Evolutionary conservation across 164 flowering plant species (phyloP).

Genomic region (Warburgia ugandensis): DNA sequence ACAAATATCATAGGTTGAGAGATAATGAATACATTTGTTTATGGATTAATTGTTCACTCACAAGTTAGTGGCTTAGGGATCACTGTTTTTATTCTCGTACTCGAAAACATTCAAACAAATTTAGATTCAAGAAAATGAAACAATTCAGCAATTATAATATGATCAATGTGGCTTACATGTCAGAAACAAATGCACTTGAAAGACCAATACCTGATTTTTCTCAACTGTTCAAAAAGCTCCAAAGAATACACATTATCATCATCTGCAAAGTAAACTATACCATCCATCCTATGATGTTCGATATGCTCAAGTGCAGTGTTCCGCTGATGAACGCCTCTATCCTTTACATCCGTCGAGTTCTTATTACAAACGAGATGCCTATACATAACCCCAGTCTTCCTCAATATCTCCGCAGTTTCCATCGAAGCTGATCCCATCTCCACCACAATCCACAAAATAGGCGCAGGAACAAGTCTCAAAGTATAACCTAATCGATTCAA

Average conservation of each 20-base stretch:
- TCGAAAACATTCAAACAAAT: too few species aligned
- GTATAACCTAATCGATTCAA: conserved; percentile 61
- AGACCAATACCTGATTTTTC: conserved; percentile 85
- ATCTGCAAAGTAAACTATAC: conserved; percentile 91
- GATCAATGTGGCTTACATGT: too few species aligned
- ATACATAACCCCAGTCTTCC: conserved; percentile 71
- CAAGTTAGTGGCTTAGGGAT: too few species aligned
- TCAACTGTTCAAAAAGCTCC: conserved; percentile 64
- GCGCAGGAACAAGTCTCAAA: conserved; percentile 61
- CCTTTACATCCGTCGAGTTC: conserved; percentile 53
- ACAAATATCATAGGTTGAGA: too few species aligned
- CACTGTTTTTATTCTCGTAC: too few species aligned
- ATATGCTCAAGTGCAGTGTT: conserved; percentile 79
- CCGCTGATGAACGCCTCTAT: conserved; percentile 82
- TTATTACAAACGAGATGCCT: conserved; percentile 65
- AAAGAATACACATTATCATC: conserved; percentile 85
- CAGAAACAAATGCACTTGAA: background rate
- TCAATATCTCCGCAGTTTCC: conserved; percentile 70
- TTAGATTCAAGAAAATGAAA: too few species aligned
- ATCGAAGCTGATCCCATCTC: conserved; percentile 51
- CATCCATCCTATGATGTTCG: conserved; percentile 70
- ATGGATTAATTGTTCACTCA: too few species aligned
- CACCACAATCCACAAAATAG: conserved; percentile 91
- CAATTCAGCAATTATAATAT: background rate
- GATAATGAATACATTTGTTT: too few species aligned